Evolutionary conservation across 208 protist genomes (phyloP).

Genomic region (Blechomonas ayalai): DNA sequence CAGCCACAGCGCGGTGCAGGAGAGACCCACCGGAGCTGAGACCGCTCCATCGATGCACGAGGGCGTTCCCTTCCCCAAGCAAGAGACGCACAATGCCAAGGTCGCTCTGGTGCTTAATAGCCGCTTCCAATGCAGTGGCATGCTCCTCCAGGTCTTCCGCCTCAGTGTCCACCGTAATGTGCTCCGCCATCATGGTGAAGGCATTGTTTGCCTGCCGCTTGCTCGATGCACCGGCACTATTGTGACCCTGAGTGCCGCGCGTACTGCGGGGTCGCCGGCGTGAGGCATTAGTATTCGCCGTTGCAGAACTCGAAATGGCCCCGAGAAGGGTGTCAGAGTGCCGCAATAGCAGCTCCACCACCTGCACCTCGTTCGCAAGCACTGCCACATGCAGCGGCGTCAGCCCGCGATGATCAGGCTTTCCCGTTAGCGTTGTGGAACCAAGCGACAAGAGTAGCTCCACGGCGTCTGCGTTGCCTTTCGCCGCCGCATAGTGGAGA

Average conservation of each 20-base stretch:
- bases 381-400: constrained; percentile 78
- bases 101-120: constrained; percentile 22
- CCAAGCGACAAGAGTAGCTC: constrained; percentile 20
- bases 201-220: too few relatives aligned
- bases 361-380: constrained; percentile 17
- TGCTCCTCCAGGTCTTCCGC: constrained; percentile 28
- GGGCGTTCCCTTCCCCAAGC: constrained; percentile 39
- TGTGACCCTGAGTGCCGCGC: too few relatives aligned
- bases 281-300: not conserved
- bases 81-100: constrained; percentile 27
- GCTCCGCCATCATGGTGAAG: too few relatives aligned
- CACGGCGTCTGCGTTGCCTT: constrained; percentile 59
- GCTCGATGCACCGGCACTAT: too few relatives aligned
- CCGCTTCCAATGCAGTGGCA: constrained; percentile 63
- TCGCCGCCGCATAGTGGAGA: constrained; percentile 69
- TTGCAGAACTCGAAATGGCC: not conserved
- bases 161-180: constrained; percentile 41
- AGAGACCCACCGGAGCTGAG: constrained; percentile 42
- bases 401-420: constrained; percentile 38
- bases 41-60: constrained; percentile 28
- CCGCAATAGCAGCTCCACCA: constrained; percentile 50
- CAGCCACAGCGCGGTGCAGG: constrained; percentile 44
- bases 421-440: constrained; percentile 21
- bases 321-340: constrained; percentile 17
- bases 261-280: constrained; percentile 1